These are phyloP conservation scores for Coelastrella sp. DNA, from an alignment of 139 green algal genomes.

Conservation along the genomic window DNA sequence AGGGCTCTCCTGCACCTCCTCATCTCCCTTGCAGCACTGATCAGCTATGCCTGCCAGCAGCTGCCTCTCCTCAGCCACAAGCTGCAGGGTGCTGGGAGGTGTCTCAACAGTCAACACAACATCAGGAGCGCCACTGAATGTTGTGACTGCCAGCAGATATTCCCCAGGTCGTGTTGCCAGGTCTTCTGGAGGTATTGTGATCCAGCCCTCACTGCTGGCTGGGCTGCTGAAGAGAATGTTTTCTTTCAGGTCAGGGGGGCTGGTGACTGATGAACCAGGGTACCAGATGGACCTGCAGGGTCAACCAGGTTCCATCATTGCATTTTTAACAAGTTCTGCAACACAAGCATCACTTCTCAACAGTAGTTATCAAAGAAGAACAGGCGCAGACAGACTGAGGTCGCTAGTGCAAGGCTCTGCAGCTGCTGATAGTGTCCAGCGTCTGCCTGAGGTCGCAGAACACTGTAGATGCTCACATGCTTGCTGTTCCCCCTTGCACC, in stretches of 20 bases:
- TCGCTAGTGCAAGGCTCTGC: no score
- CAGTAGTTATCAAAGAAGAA: no score
- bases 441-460: no score
- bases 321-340: no score
- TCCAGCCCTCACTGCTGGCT: conserved; percentile 15
- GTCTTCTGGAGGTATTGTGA: background rate
- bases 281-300: conserved; percentile 29
- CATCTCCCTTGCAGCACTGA: conserved; percentile 10
- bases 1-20: background rate
- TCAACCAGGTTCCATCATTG: background rate
- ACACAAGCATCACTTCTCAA: no score
- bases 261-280: background rate
- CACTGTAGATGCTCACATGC: conserved; percentile 30
- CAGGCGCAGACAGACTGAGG: no score
- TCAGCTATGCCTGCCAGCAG: background rate
- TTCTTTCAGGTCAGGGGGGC: background rate
- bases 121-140: background rate
- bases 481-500: conserved; percentile 11
- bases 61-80: background rate
- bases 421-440: background rate
- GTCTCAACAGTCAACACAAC: background rate
- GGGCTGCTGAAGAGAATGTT: conserved; percentile 20
- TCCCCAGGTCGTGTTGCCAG: background rate
- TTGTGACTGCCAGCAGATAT: background rate
- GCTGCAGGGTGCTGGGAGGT: background rate